These are phyloP conservation scores for Epichloe bromicola DNA, from an alignment of 2,329 filamentous ascomycete species.

Conservation along the genomic window DNA sequence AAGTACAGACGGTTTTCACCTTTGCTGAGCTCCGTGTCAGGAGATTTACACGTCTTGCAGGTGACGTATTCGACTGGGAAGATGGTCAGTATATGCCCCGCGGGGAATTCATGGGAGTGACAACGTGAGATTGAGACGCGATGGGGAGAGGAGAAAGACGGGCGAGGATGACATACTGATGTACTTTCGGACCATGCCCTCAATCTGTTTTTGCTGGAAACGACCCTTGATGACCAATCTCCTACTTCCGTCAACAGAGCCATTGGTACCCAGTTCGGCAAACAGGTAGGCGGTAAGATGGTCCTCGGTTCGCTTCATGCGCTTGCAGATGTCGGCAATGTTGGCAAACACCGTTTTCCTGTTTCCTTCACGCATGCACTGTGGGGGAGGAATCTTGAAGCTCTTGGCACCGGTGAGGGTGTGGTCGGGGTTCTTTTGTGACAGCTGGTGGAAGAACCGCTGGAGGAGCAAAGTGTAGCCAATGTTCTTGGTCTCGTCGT, in stretches of 20 bases:
- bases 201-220: conserved; percentile 99
- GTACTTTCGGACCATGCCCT: conserved; percentile 91
- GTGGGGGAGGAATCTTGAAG: conserved; percentile 99
- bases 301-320: conserved; percentile 98
- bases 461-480: conserved; percentile 74
- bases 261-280: conserved; percentile 93
- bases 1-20: conserved; percentile 99
- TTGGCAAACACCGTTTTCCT: conserved; percentile 99
- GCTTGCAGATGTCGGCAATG: conserved; percentile 95
- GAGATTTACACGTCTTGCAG: conserved; percentile 94
- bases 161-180: conserved; percentile 52
- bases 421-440: conserved; percentile 94
- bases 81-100: not conserved
- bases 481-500: conserved; percentile 66
- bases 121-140: not conserved
- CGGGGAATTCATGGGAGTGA: not conserved
- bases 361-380: conserved; percentile 99
- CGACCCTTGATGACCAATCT: conserved; percentile 97
- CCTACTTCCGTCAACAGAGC: conserved; percentile 85
- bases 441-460: conserved; percentile 89
- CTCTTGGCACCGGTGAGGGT: conserved; percentile 78
- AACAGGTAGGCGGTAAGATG: conserved; percentile 96
- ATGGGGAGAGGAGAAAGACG: not conserved
- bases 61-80: conserved; percentile 81
- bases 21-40: conserved; percentile 93